Evolutionary conservation across 345 rosid genomes (phyloP).

Genomic region (Excoecaria agallocha): DNA sequence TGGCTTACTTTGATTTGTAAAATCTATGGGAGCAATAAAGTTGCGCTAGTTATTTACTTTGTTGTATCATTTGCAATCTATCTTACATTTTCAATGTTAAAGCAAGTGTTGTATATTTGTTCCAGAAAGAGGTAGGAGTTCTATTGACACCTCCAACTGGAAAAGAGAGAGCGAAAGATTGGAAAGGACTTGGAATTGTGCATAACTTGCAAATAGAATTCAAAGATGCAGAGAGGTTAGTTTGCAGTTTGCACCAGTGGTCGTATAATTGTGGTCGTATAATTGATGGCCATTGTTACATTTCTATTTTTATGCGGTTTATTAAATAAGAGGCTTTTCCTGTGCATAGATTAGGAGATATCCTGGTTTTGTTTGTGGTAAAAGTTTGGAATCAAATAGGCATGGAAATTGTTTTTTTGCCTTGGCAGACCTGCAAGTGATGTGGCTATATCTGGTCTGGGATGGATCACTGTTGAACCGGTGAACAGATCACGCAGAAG

Average conservation of each 20-base stretch:
- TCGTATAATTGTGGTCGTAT: too few species aligned
- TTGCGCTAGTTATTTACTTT: not conserved
- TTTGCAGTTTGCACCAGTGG: not conserved
- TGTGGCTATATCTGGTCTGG: slow-evolving; percentile 87
- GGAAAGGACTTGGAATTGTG: slow-evolving; percentile 73
- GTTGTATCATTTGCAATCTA: not conserved
- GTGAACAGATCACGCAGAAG: slow-evolving; percentile 31
- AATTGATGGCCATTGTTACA: not conserved
- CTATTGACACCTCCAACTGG: slow-evolving; percentile 77
- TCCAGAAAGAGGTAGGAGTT: slow-evolving; percentile 77
- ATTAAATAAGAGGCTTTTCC: not conserved
- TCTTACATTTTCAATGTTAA: not conserved
- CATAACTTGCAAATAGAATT: slow-evolving; percentile 53
- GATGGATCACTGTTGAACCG: slow-evolving; percentile 83
- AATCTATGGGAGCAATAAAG: not conserved
- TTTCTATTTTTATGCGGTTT: too few species aligned
- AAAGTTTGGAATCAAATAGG: not conserved
- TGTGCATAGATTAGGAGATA: not conserved
- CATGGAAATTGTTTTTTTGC: not conserved
- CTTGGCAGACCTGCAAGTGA: slow-evolving; percentile 78
- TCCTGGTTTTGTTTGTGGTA: not conserved
- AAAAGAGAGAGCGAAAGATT: slow-evolving; percentile 44
- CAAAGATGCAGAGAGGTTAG: slow-evolving; percentile 55
- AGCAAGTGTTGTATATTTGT: slow-evolving; percentile 14
- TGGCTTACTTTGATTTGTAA: not conserved